These are phyloP conservation scores for Diaporthe sp. DNA, from an alignment of 2,329 filamentous ascomycete species.

Conservation along the genomic window DNA sequence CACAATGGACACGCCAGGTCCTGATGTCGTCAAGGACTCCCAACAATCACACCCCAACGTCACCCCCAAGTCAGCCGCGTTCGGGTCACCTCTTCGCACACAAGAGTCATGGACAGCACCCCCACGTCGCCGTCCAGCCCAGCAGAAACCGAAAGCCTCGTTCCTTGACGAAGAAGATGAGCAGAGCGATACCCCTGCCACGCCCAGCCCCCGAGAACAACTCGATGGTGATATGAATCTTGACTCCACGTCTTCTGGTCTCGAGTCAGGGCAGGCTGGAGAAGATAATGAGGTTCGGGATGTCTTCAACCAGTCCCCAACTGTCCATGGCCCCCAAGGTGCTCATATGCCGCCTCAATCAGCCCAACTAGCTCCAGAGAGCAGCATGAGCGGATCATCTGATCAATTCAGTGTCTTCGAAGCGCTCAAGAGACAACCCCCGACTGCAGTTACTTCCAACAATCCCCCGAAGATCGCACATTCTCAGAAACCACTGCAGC, in stretches of 20 bases:
- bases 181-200: no score
- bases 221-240: no score
- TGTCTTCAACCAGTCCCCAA: neutral
- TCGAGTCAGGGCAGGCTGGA: neutral
- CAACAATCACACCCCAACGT: neutral
- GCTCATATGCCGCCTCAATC: neutral
- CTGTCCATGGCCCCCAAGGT: neutral
- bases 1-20: slow-evolving; percentile 9
- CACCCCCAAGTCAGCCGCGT: slow-evolving; percentile 17
- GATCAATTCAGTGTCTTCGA: neutral
- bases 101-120: slow-evolving; percentile 5
- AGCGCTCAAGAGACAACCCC: neutral
- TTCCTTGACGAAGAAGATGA: slow-evolving; percentile 2
- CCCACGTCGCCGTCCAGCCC: neutral
- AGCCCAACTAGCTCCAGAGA: neutral
- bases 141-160: slow-evolving; percentile 30
- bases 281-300: neutral
- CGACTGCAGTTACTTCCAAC: neutral
- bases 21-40: neutral
- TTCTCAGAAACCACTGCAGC: neutral
- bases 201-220: neutral
- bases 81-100: slow-evolving; percentile 1
- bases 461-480: neutral
- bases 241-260: neutral
- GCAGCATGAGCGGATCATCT: neutral